Conservation (phyloP, 768 basidiomycete genomes). For the Auricularia auricula-judae region DNA sequence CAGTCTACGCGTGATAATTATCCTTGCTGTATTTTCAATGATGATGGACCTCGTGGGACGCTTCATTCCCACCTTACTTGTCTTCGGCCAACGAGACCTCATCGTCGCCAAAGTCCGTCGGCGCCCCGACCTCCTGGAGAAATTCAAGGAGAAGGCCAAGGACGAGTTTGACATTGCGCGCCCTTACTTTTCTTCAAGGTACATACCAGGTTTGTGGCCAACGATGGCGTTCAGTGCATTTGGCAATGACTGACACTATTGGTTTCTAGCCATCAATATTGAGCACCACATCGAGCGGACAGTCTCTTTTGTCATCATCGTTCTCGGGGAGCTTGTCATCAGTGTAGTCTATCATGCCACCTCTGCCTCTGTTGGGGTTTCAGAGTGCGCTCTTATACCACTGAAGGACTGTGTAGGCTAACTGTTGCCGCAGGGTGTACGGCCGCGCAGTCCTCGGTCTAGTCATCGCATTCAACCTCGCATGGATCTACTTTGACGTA, state of each 20-base stretch:
- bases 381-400: background rate
- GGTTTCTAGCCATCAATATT: constrained; percentile 19
- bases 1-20: background rate
- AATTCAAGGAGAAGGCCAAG: background rate
- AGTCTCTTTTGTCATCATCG: constrained; percentile 22
- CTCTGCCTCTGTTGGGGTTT: background rate
- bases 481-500: constrained; percentile 7
- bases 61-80: constrained; percentile 10
- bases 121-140: background rate
- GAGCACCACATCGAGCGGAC: constrained; percentile 23
- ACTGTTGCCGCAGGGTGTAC: background rate
- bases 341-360: constrained; percentile 7
- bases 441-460: constrained; percentile 7
- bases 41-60: constrained; percentile 7
- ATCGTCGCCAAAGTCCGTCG: background rate
- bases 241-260: background rate
- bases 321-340: constrained; percentile 13
- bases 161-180: background rate
- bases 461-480: constrained; percentile 6
- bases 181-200: background rate
- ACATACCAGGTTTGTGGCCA: background rate
- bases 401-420: background rate
- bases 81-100: background rate
- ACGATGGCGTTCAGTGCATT: background rate
- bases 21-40: constrained; percentile 8